A percentile compares a stretch with the other conserved stretches of the same genome.
Evolutionary conservation across 805 yeast genomes (phyloP).

Genomic region (Candida glaebosa): DNA sequence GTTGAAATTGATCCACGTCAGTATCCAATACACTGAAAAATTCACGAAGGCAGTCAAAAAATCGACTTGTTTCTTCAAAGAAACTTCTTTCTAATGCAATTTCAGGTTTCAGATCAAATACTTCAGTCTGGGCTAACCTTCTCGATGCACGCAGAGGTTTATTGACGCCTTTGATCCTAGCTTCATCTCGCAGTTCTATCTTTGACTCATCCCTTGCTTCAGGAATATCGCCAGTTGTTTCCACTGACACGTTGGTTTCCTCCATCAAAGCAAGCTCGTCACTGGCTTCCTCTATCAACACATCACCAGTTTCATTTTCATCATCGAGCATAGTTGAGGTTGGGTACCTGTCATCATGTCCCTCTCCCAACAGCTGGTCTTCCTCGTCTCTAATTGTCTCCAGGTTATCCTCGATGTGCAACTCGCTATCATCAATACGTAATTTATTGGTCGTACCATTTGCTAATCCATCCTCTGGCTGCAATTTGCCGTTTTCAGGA

Average conservation of each 20-base stretch:
- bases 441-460: neutral
- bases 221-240: constrained; percentile 3
- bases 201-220: constrained; percentile 1
- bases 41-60: constrained; percentile 19
- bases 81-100: constrained; percentile 19
- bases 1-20: constrained; percentile 1
- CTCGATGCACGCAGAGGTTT: constrained; percentile 31
- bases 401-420: neutral
- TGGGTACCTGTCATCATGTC: neutral
- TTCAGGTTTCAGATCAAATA: constrained; percentile 16
- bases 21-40: constrained; percentile 9
- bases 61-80: constrained; percentile 25
- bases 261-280: no score
- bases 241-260: constrained; percentile 23
- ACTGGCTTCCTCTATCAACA: constrained; percentile 4
- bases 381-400: neutral
- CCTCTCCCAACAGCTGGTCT: neutral
- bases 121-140: constrained; percentile 25
- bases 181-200: neutral
- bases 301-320: constrained; percentile 14
- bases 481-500: no score
- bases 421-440: neutral
- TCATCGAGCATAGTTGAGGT: constrained; percentile 1
- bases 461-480: neutral
- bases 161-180: constrained; percentile 24